Evolutionary conservation across 768 basidiomycete species (phyloP), one percentile per base, ranked within the genome.

Genomic region (Melanogaster broomeanus): DNA sequence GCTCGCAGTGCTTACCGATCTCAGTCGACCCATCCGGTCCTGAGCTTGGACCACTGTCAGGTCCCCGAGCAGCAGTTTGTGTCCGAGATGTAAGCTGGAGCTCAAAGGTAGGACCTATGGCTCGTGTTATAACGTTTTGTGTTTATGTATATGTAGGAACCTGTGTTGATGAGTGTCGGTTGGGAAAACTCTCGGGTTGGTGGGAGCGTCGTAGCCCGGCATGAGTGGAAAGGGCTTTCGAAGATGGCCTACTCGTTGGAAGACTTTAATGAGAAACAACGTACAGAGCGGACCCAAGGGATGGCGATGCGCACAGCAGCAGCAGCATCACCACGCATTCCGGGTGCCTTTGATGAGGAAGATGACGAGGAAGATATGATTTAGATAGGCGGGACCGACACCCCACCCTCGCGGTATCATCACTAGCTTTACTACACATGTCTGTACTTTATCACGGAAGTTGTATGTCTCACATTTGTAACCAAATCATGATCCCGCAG

Each of bases 81-180:
- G 94, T 98, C 4, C 84, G 96, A 38, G 96, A 98, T 64, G 93
- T 98, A 54, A 89, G 89, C 64, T 99, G 97, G 97, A 93, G 93
- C 67, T 84, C 89, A 28, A 82, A 82, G 76, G 88, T 88, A 67
- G 61, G 52, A 18, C n/a, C 34, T 10, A 15, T 31, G 15, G 9
- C 19, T n/a, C 34, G 35, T 35, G 34, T 34, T 25, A 24, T 16
- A 25, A 45, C 21, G 33, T n/a, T 22, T 42, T 30, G 33, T 30
- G 35, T 42, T 55, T 18, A 56, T 56, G 21, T 15, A 7, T 19
- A 33, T 33, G 15, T 65, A 89, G 83, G 87, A 95, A 76, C 94
- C 96, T 34, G 85, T 88, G 19, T 65, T 99, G 42, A 88, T 99
- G 85, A 93, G 89, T 56, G 91, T 90, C 6, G 93, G 84, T 3